These are phyloP conservation scores for Erysimum cheiri DNA, from an alignment of 441 rosid species.

Conservation along the genomic window DNA sequence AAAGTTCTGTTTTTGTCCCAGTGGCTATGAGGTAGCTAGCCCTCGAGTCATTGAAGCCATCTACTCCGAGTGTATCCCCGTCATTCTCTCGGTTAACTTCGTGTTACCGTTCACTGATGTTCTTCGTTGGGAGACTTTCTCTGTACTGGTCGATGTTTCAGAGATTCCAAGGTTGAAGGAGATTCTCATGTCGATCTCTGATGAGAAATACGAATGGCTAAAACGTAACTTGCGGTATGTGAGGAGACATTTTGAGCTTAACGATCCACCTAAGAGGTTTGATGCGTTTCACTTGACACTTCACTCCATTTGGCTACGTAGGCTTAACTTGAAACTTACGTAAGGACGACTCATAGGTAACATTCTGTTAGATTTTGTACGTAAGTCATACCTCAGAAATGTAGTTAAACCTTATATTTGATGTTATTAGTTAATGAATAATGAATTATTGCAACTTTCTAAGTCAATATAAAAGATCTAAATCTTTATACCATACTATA, in stretches of 20 bases:
- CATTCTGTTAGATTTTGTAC: slow-evolving; percentile 18
- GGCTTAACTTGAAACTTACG: slow-evolving; percentile 61
- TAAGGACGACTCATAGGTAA: slow-evolving; percentile 33
- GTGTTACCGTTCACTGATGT: slow-evolving; percentile 88
- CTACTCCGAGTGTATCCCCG: slow-evolving; percentile 85
- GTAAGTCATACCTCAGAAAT: slow-evolving; percentile 13
- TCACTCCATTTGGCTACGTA: slow-evolving; percentile 92
- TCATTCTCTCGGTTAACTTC: slow-evolving; percentile 72
- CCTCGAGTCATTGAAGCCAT: slow-evolving; percentile 90
- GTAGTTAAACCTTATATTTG: slow-evolving; percentile 28
- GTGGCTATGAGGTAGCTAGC: slow-evolving; percentile 95
- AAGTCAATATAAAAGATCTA: not conserved
- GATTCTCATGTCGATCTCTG: slow-evolving; percentile 56
- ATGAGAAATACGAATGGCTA: slow-evolving; percentile 60
- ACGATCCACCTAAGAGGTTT: slow-evolving; percentile 72
- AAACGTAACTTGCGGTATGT: slow-evolving; percentile 59
- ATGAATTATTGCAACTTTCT: slow-evolving; percentile 29
- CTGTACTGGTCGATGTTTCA: slow-evolving; percentile 58
- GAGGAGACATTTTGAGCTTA: slow-evolving; percentile 75
- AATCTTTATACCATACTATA: slow-evolving; percentile 20
- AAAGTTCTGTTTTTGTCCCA: slow-evolving; percentile 88
- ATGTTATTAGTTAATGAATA: slow-evolving; percentile 22
- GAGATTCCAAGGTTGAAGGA: slow-evolving; percentile 82
- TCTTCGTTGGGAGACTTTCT: slow-evolving; percentile 81
- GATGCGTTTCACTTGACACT: slow-evolving; percentile 85